Evolutionary conservation across 2,329 filamentous ascomycete genomes (phyloP), one percentile per base, ranked within the genome.

Genomic region (Cladophialophora bantiana): DNA sequence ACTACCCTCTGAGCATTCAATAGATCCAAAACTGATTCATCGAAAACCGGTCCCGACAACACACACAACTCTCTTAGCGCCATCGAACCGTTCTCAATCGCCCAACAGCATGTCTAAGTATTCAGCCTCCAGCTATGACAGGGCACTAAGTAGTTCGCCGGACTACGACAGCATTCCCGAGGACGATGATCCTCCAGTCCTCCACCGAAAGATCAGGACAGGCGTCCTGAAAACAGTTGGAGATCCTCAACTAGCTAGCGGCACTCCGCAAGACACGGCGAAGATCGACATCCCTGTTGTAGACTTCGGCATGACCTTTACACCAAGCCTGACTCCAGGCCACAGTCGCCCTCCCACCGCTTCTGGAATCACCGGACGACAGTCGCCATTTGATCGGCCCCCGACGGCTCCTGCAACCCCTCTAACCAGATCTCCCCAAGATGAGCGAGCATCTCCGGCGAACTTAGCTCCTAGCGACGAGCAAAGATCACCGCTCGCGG

Each of bases 281-380:
- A 74, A 74, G 36, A 70, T 75, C 42, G 80, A 81, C 13, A 88
- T 96, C 67, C 92, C 92, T 0, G 80, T 85, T 4, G 86, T 97
- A 69, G 89, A 97, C 77, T 97, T 97, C 78, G 94, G 94, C 0
- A 92, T 90, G 5, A 97, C 94, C 0, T 81, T 92, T 72, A 89
- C 90, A 67, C 90, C 93, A 65, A 82, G 81, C 68, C 84, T 86
- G 34, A 81, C 81, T 52, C 72, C 72, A 40, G 71, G 69, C 38
- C 81, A 79, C 18, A 83, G 82, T 71, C 83, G 85, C 7, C 85
- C 86, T n/a, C 82, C 77, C 50, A 87, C 85, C 1, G 84, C 83
- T 56, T 84, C 84, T 53, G 84, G 84, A 2, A 59, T 73, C 70
- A 54, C 76, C 75, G 56, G 78, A 74, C 66, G 75, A 53, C 57